phyloP scores from a whole-genome alignment of 805 yeast genomes.

The Candida odintsovae region DNA sequence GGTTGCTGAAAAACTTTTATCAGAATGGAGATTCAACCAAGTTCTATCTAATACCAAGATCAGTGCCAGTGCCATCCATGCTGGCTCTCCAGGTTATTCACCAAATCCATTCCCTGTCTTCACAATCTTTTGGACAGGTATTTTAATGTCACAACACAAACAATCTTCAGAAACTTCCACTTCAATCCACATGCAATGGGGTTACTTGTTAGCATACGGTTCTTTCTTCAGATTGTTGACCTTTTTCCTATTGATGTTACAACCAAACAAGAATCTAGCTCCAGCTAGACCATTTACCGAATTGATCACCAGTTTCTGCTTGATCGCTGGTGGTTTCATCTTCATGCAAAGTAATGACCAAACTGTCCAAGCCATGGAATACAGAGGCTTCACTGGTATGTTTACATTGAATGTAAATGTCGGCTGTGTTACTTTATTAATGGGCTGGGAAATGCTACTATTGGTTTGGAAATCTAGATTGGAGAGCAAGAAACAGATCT shows the following conservation, averaged over 20 bases:
- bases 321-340: slow-evolving; percentile 83
- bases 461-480: slow-evolving; percentile 57
- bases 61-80: slow-evolving; percentile 24
- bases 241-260: slow-evolving; percentile 46
- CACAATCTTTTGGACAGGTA: slow-evolving; percentile 94
- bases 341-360: slow-evolving; percentile 93
- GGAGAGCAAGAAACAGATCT: slow-evolving; percentile 22
- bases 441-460: slow-evolving; percentile 83
- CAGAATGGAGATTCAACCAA: slow-evolving; percentile 50
- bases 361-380: slow-evolving; percentile 73
- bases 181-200: slow-evolving; percentile 88
- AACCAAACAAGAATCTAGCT: slow-evolving; percentile 29
- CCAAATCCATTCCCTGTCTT: slow-evolving; percentile 94
- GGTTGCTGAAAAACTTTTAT: slow-evolving; percentile 63
- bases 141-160: slow-evolving; percentile 89
- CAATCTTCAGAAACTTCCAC: slow-evolving; percentile 81
- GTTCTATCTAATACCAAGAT: slow-evolving; percentile 28
- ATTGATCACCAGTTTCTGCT: slow-evolving; percentile 67
- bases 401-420: slow-evolving; percentile 84
- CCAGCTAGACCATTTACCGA: slow-evolving; percentile 86
- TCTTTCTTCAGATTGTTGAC: slow-evolving; percentile 71
- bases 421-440: slow-evolving; percentile 68
- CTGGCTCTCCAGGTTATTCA: slow-evolving; percentile 67
- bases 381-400: slow-evolving; percentile 81
- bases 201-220: slow-evolving; percentile 73